Evolutionary conservation across 2,329 filamentous ascomycete genomes (phyloP).

Genomic region (Tothia fuscella): DNA sequence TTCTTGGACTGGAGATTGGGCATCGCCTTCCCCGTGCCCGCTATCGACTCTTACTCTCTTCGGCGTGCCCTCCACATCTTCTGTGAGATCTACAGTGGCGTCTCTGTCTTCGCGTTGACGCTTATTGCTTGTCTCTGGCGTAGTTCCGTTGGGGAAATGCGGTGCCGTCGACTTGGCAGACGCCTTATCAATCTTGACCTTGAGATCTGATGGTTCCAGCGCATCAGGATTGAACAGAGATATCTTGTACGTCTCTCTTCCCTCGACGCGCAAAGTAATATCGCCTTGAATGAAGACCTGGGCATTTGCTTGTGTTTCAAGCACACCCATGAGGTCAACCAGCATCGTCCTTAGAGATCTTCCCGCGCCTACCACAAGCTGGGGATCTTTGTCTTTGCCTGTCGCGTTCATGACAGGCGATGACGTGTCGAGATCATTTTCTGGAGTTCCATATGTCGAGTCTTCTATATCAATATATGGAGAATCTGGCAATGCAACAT

Average conservation of each 20-base stretch:
- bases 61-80: background rate
- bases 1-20: background rate
- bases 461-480: background rate
- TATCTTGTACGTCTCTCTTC: slow-evolving; percentile 7
- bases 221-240: slow-evolving; percentile 4
- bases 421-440: slow-evolving; percentile 1
- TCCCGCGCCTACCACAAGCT: slow-evolving; percentile 5
- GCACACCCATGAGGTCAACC: slow-evolving; percentile 3
- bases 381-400: slow-evolving; percentile 2
- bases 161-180: background rate
- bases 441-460: slow-evolving; percentile 7
- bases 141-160: background rate
- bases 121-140: background rate
- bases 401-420: background rate
- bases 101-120: background rate
- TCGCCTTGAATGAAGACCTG: slow-evolving; percentile 8
- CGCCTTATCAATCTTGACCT: slow-evolving; percentile 4
- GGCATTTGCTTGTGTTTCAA: slow-evolving; percentile 5
- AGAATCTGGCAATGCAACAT: too few species aligned
- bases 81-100: background rate
- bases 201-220: slow-evolving; percentile 5
- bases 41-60: slow-evolving; percentile 3
- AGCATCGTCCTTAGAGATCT: slow-evolving; percentile 8
- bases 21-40: background rate
- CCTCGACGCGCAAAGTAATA: slow-evolving; percentile 5